These are phyloP conservation scores for Clarireedia paspali DNA, from an alignment of 2,329 filamentous ascomycete genomes.

Conservation along the genomic window DNA sequence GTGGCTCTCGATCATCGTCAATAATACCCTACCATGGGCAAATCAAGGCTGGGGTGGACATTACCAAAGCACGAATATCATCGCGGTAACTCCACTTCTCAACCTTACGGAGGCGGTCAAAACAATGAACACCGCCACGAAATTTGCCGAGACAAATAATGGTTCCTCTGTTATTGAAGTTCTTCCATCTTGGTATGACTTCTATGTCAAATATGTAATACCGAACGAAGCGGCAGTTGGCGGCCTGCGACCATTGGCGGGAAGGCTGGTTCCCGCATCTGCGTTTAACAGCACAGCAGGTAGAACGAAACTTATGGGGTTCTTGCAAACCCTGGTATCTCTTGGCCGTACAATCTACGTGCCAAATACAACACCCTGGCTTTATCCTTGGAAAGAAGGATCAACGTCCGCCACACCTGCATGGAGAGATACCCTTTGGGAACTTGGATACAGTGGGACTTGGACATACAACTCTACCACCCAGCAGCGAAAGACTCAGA, in stretches of 20 bases:
- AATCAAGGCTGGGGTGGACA: conserved; percentile 18
- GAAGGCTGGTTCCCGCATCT: conserved; percentile 11
- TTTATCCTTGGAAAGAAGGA: conserved; percentile 9
- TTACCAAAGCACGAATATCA: conserved; percentile 8
- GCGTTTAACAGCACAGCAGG: conserved; percentile 7
- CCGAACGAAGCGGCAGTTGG: conserved; percentile 10
- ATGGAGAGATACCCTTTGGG: conserved; percentile 13
- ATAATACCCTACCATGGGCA: conserved; percentile 15
- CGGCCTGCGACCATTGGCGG: conserved; percentile 3
- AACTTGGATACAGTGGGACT: conserved; percentile 3
- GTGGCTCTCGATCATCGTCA: conserved; percentile 12
- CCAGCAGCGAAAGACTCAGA: not conserved
- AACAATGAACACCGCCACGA: conserved; percentile 11
- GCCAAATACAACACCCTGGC: conserved; percentile 11
- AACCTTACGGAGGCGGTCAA: conserved; percentile 9
- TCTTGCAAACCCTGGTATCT: conserved; percentile 9
- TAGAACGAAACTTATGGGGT: conserved; percentile 3
- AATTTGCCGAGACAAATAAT: conserved; percentile 9
- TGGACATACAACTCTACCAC: conserved; percentile 10
- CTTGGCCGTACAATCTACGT: conserved; percentile 12
- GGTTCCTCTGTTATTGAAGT: conserved; percentile 9
- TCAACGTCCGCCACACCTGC: conserved; percentile 16
- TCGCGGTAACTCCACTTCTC: conserved; percentile 14
- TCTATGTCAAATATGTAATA: conserved; percentile 13
- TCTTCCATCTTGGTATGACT: conserved; percentile 12